These are phyloP conservation scores for Suillus brevipes DNA, from an alignment of 768 basidiomycete genomes.

Conservation along the genomic window DNA sequence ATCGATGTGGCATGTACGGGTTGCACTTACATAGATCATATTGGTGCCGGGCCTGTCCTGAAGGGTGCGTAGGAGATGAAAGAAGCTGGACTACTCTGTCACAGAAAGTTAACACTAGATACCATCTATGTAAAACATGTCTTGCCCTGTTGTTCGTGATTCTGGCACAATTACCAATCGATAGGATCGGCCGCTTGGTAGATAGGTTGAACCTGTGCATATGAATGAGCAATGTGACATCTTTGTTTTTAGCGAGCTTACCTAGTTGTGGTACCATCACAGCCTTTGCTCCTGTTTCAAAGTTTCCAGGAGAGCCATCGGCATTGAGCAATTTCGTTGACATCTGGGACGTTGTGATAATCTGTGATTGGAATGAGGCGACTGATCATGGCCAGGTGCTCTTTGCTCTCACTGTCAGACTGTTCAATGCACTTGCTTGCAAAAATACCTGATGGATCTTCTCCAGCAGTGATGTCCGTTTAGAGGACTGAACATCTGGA, in stretches of 20 bases:
- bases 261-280: constrained; percentile 70
- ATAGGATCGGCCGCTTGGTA: constrained; percentile 45
- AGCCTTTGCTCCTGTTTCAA: constrained; percentile 62
- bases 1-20: constrained; percentile 3
- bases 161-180: constrained; percentile 45
- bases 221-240: background rate
- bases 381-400: constrained; percentile 5
- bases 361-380: constrained; percentile 30
- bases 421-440: constrained; percentile 45
- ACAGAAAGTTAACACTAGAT: constrained; percentile 17
- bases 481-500: constrained; percentile 38
- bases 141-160: constrained; percentile 42
- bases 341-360: constrained; percentile 66
- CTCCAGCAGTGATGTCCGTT: constrained; percentile 47
- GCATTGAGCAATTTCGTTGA: constrained; percentile 64
- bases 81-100: constrained; percentile 42
- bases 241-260: constrained; percentile 18
- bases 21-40: constrained; percentile 23
- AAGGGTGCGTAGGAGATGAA: constrained; percentile 33
- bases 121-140: constrained; percentile 20
- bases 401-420: constrained; percentile 45
- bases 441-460: constrained; percentile 54
- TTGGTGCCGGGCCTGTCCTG: constrained; percentile 15
- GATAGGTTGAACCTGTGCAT: constrained; percentile 35
- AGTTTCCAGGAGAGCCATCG: constrained; percentile 65